Evolutionary conservation across 2,329 filamentous ascomycete species (phyloP).

Genomic region (Cryoendolithus antarcticus): DNA sequence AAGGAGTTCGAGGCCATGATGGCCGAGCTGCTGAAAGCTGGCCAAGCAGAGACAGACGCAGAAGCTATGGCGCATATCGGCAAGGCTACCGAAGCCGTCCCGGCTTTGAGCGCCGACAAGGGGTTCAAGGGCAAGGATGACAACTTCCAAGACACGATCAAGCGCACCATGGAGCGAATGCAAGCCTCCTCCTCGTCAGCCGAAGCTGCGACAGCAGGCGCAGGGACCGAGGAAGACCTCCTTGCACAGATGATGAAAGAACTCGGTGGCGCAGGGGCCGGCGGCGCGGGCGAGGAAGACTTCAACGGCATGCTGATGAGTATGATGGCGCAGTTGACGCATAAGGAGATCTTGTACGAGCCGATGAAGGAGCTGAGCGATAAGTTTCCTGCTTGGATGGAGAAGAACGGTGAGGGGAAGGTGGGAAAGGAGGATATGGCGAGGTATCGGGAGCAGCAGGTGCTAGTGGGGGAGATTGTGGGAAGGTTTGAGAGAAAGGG

Average conservation of each 20-base stretch:
- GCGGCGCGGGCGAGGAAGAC: conserved; percentile 56
- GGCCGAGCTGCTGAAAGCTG: conserved; percentile 41
- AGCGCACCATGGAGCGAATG: conserved; percentile 92
- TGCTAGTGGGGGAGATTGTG: conserved; percentile 74
- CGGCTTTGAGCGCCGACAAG: conserved; percentile 4
- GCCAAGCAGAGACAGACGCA: conserved; percentile 25
- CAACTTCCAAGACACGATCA: conserved; percentile 84
- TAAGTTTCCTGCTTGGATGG: conserved; percentile 85
- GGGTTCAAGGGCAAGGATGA: conserved; percentile 35
- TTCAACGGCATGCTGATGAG: conserved; percentile 90
- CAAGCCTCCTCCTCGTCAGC: conserved; percentile 76
- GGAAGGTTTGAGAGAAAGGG: conserved; percentile 69
- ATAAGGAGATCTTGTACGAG: conserved; percentile 96
- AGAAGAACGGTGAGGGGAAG: conserved; percentile 58
- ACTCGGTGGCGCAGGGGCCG: conserved; percentile 45
- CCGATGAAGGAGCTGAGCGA: conserved; percentile 94
- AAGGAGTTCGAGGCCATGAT: conserved; percentile 54
- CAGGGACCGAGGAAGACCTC: conserved; percentile 56
- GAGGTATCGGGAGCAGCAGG: conserved; percentile 70
- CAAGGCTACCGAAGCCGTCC: conserved; percentile 20
- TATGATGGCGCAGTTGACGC: conserved; percentile 98
- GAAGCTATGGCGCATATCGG: conserved; percentile 20
- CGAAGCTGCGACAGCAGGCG: conserved; percentile 58
- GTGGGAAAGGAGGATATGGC: conserved; percentile 57
- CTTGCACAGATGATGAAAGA: conserved; percentile 84